Conservation (phyloP, 1,284 basidiomycete species). For the Neolentinus lepideus region DNA sequence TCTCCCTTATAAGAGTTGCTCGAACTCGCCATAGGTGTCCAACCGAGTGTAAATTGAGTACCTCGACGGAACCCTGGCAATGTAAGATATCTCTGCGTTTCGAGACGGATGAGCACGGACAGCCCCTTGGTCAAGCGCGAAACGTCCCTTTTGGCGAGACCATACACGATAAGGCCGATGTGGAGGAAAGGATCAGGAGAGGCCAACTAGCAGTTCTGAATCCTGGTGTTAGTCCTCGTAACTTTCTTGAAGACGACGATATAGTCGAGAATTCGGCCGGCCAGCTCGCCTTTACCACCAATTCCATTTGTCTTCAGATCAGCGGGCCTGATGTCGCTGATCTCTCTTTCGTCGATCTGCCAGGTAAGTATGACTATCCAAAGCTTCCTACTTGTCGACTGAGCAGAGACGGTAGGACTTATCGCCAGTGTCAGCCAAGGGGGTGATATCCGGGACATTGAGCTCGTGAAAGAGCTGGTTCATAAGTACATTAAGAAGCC, state of each 20-base stretch:
- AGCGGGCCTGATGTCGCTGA: constrained; percentile 62
- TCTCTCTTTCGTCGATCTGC: constrained; percentile 65
- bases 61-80: constrained; percentile 41
- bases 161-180: constrained; percentile 42
- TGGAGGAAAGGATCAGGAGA: constrained; percentile 59
- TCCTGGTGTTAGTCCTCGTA: constrained; percentile 29
- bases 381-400: not conserved
- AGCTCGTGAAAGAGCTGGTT: constrained; percentile 55
- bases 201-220: constrained; percentile 72
- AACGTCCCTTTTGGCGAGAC: constrained; percentile 43
- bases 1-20: not conserved
- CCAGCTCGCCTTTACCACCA: constrained; percentile 52
- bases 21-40: constrained; percentile 44
- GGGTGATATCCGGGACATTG: constrained; percentile 48
- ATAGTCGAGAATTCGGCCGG: constrained; percentile 9
- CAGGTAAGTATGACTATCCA: constrained; percentile 33
- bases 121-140: constrained; percentile 29
- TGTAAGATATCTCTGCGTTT: constrained; percentile 55
- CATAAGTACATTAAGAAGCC: constrained; percentile 51
- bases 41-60: constrained; percentile 56
- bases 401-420: constrained; percentile 33
- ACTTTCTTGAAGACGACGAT: constrained; percentile 30
- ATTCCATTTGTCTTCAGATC: constrained; percentile 60
- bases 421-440: constrained; percentile 51
- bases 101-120: constrained; percentile 37